Conservation (phyloP, 1,284 basidiomycete genomes). For the Exobasidium cylindrosporum region DNA sequence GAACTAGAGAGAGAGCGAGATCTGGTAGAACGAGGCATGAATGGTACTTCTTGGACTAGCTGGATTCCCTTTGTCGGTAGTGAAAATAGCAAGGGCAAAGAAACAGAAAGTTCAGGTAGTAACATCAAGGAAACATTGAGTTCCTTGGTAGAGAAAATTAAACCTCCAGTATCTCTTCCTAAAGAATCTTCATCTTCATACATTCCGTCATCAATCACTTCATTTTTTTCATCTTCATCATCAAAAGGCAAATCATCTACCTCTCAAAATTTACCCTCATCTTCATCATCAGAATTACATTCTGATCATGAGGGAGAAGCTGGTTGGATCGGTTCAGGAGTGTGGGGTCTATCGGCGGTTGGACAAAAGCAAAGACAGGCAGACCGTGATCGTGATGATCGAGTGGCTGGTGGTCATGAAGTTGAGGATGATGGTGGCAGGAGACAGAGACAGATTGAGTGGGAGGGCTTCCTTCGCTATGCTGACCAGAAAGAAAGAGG, state of each 20-base stretch:
- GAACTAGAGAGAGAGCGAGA: slow-evolving; percentile 35
- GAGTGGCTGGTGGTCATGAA: slow-evolving; percentile 25
- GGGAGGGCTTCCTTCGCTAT: slow-evolving; percentile 54
- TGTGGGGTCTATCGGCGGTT: slow-evolving; percentile 51
- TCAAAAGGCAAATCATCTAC: no score
- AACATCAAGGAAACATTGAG: slow-evolving; percentile 1
- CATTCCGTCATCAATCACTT: slow-evolving; percentile 21
- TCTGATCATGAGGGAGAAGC: slow-evolving; percentile 45
- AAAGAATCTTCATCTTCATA: slow-evolving; percentile 24
- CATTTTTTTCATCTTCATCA: neutral
- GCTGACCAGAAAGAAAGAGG: slow-evolving; percentile 52
- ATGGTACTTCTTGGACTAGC: neutral
- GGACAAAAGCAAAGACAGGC: slow-evolving; percentile 35
- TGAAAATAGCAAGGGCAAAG: neutral
- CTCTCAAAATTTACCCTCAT: neutral
- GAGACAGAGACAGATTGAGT: slow-evolving; percentile 50
- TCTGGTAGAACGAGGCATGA: slow-evolving; percentile 9
- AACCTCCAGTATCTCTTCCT: slow-evolving; percentile 9
- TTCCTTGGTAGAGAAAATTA: neutral
- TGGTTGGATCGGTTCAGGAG: slow-evolving; percentile 52
- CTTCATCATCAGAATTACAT: slow-evolving; percentile 11
- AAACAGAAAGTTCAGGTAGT: neutral
- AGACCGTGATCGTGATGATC: slow-evolving; percentile 27
- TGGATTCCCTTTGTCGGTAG: slow-evolving; percentile 14
- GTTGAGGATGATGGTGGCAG: slow-evolving; percentile 40